These are phyloP conservation scores for Ogataea siamensis DNA, from an alignment of 805 yeast species.

Conservation along the genomic window DNA sequence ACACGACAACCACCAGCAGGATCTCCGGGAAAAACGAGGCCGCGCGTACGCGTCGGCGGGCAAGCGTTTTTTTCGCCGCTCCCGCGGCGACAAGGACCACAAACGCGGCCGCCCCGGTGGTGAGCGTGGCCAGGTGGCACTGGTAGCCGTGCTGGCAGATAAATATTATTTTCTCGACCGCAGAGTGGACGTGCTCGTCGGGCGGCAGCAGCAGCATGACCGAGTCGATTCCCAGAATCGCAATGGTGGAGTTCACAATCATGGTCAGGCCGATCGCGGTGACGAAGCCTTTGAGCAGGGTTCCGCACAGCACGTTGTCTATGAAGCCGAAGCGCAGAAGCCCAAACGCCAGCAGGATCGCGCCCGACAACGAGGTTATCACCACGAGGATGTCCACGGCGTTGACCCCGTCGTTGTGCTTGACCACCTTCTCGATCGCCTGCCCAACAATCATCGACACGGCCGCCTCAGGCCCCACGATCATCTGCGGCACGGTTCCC, in stretches of 20 bases:
- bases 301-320: conserved; percentile 74
- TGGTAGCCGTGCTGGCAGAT: conserved; percentile 46
- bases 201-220: conserved; percentile 44
- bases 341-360: conserved; percentile 68
- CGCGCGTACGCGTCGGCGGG: conserved; percentile 35
- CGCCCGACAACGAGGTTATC: conserved; percentile 74
- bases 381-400: conserved; percentile 61
- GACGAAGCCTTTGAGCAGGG: conserved; percentile 77
- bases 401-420: conserved; percentile 40
- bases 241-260: conserved; percentile 71
- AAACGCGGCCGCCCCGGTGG: conserved; percentile 57
- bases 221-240: conserved; percentile 64
- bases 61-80: conserved; percentile 38
- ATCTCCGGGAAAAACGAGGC: conserved; percentile 82
- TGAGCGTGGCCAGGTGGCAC: conserved; percentile 57
- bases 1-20: conserved; percentile 62
- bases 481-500: conserved; percentile 86
- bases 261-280: conserved; percentile 84
- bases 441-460: conserved; percentile 82
- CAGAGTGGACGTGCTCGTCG: conserved; percentile 58
- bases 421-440: conserved; percentile 56
- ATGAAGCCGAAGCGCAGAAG: conserved; percentile 81
- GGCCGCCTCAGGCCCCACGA: conserved; percentile 92
- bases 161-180: conserved; percentile 65
- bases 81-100: conserved; percentile 42